A percentile compares a stretch with the other conserved stretches of the same genome.
Conservation (phyloP, 805 yeast species). For the Barnettozyma vustinii region DNA sequence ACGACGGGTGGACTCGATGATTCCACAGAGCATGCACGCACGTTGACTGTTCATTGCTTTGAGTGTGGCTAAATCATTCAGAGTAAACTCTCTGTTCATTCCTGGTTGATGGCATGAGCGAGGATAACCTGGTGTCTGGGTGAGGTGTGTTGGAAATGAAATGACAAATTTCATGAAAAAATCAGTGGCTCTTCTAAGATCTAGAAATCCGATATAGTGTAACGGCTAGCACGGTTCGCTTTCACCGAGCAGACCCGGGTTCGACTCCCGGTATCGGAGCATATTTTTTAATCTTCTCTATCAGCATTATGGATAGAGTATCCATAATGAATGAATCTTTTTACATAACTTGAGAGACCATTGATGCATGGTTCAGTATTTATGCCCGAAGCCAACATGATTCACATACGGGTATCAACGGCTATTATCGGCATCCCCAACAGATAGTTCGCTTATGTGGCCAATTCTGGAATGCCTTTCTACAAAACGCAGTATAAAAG, state of each 20-base stretch:
- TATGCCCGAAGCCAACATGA: too few species aligned
- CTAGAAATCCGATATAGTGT: conserved; percentile 63
- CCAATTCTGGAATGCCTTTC: not conserved
- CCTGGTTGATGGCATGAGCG: not conserved
- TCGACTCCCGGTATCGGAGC: conserved; percentile 84
- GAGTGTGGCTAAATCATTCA: too few species aligned
- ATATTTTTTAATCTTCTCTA: too few species aligned
- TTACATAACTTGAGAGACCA: too few species aligned
- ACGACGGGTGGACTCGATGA: conserved; percentile 70
- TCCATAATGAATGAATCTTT: too few species aligned
- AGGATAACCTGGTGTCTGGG: not conserved
- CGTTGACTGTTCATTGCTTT: conserved; percentile 28
- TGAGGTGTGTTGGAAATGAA: not conserved
- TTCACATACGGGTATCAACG: too few species aligned
- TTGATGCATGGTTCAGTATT: too few species aligned
- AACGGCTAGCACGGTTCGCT: conserved; percentile 83
- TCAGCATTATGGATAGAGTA: too few species aligned
- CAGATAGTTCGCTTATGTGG: not conserved
- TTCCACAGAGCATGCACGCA: conserved; percentile 96
- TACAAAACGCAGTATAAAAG: too few species aligned
- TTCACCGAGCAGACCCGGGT: conserved; percentile 84
- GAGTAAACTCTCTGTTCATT: too few species aligned
- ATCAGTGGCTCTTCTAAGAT: not conserved
- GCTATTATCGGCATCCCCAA: too few species aligned
- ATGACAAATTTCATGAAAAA: not conserved